Evolutionary conservation across 495 filamentous ascomycete genomes (phyloP), one percentile per base, ranked within the genome.

Genomic region (Aspergillus taichungensis): DNA sequence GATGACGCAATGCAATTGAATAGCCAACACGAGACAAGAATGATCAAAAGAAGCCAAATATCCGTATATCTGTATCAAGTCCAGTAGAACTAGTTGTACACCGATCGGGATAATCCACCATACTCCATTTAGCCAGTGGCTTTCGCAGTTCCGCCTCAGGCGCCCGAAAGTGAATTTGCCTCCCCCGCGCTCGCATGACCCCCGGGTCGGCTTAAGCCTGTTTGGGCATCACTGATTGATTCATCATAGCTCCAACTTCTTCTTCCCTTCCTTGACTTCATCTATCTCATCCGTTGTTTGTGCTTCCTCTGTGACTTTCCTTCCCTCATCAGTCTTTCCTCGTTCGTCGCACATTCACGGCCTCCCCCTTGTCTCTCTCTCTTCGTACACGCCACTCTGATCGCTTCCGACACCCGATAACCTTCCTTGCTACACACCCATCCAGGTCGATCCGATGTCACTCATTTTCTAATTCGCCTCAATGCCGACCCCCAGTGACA

Each of bases 401-500:
- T 30, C 37, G 6, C 14, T 38, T 14, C 13, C 44, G 40, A 12
- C 6, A 13, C 12, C 31, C 11, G 14, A 33, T 12, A 42, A 39
- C 47, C 42, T 37, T 36, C 37, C 33, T 33, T 37, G 39, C 12
- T 10, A 34, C 9, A 29, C 29, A 30, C 24, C 40, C 36, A 32
- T 30, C 28, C 36, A 53, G 43, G 36, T 38, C 13, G 59, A 56
- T 65, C 65, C 66, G 57, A 72, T 72, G 69, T 68, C 58, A 60
- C 53, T 59, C 53, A 50, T 55, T 50, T 47, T 45, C 51, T 70
- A 50, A 68, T 57, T 51, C 54, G 63, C 55, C 60, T 68, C 67
- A 64, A 82, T 81, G 77, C 78, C 78, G 52, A 82, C 78, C 43
- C 76, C 74, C 47, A 72, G 69, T 64, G 63, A 74, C 61, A 69